Evolutionary conservation across 2,329 filamentous ascomycete genomes (phyloP), one percentile per base, ranked within the genome.

Genomic region (Purpureocillium lavendulum): DNA sequence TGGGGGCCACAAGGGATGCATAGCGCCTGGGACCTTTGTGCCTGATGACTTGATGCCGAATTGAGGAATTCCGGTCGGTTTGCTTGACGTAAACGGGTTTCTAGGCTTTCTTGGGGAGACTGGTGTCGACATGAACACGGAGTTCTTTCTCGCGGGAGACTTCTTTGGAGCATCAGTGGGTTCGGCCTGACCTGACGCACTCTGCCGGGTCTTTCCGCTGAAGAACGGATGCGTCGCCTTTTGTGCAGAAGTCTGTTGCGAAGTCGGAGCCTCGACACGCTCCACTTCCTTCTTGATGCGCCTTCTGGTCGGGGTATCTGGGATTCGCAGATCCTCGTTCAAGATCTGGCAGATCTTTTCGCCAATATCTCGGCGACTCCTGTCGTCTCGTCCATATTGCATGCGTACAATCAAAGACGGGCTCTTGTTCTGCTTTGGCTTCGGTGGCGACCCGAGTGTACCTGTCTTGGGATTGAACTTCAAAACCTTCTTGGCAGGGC

Each of bases 1-100:
- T 36, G 75, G 72, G 30, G 86, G 86, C 82, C 85, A 92, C n/a
- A 77, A 67, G 4, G 85, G 75, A 39, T 84, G 70, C 45, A 68
- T 65, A 8, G 80, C 70, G 3, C 83, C 84, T 0, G 80, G 77
- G n/a, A 82, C 68, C 50, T 77, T 86, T 4, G 77, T 52, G 0
- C 64, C 66, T 3, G 57, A 50, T 4, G 65, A 64, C 40, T 61
- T 70, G 18, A 58, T 51, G 3, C 72, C 69, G 43, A 73, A 70
- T 11, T 64, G 60, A 1, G 67, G 62, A 13, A 62, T 31, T 12
- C 33, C 41, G 7, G 40, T 36, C 11, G 40, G 42, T 15, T 58
- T 60, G 12, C 51, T 57, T 4, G 59, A 43, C 1, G 50, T 40
- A 3, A 59, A 57, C 2, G 46, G 36, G 8, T 53, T 48, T 8